Base-by-base conservation (phyloP, 2,329 filamentous ascomycete species). In the Aulographum hederae region DNA sequence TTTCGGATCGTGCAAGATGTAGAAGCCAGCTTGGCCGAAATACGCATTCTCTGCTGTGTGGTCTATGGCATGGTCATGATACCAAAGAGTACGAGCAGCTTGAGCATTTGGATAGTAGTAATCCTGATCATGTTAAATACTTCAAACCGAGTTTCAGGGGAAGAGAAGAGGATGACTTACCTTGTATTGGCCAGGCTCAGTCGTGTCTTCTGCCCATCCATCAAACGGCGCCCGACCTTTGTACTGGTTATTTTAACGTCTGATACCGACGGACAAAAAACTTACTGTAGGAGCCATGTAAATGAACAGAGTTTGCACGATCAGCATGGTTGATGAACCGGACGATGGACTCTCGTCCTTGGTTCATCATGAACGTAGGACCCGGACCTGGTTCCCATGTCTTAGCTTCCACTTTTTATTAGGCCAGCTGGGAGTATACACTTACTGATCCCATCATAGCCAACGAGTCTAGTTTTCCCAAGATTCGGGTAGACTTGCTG, bases 61-160 rank as follows among this genome's bases (percentile, higher is more conserved):
- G 18, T 48, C 44, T 32, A 57, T 44, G 11, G 54, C 52, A 34
- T 56, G 52, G 37, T 61, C 63, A 39, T 72, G 66, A 39, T 72
- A 72, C 68, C 68, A 73, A 18, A 70, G 52, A 0, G 63, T 56
- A 23, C 67, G 56, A 2, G 57, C 63, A 25, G 53, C 55, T 42
- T 70, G 60, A 11, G 45, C 50, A 43, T 72, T 73, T 6, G 67
- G 67, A 39, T 69, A 73, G 44, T 70, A 73, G 44, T 73, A 71
- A 37, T 72, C 69, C 44, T n/a, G n/a, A n/a, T n/a, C n/a, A n/a
- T n/a, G n/a, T n/a, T n/a, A n/a, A n/a, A 18, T 12, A 18, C 6
- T 31, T 13, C 17, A 11, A 20, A 13, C 8, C 8, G 4, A 32
- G 13, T 8, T 33, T 28, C 16, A 11, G 15, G 6, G 26, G 14